A percentile compares a stretch with the other conserved stretches of the same genome.
Conservation (phyloP, 495 filamentous ascomycete species). For the Talaromyces borbonicus region DNA sequence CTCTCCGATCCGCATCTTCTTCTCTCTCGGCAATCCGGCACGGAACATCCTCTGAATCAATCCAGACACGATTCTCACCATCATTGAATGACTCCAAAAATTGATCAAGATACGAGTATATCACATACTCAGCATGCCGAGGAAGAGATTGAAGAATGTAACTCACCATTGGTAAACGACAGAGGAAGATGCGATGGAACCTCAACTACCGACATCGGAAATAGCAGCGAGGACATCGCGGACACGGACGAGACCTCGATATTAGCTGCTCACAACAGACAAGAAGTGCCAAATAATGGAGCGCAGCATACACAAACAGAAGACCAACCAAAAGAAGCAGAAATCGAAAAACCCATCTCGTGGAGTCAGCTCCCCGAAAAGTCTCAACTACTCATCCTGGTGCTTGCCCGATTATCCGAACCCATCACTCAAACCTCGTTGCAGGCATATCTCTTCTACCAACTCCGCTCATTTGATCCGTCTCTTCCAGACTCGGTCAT, state of each 20-base stretch:
- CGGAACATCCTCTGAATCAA: no score
- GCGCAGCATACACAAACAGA: no score
- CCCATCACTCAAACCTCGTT: slow-evolving; percentile 70
- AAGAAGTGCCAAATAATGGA: no score
- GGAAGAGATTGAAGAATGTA: not conserved
- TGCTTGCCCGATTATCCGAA: slow-evolving; percentile 65
- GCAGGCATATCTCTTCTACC: slow-evolving; percentile 66
- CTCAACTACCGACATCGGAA: not conserved
- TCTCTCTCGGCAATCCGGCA: no score
- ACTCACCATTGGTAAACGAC: not conserved
- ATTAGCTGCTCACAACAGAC: no score
- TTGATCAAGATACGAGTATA: not conserved
- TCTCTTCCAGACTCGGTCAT: slow-evolving; percentile 56
- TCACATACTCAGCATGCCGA: not conserved
- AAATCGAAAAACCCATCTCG: slow-evolving; percentile 40
- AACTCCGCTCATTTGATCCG: slow-evolving; percentile 58
- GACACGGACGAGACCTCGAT: no score
- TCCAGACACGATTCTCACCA: no score
- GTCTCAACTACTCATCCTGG: slow-evolving; percentile 63
- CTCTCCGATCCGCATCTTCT: no score
- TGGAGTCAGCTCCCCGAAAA: slow-evolving; percentile 65
- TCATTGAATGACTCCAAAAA: slow-evolving; percentile 1
- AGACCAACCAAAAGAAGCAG: not conserved
- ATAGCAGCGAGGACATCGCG: not conserved
- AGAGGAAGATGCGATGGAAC: not conserved